Percentiles rank a stretch among this genome's conserved stretches.
Conservation (phyloP, 2,329 filamentous ascomycete species). For the Beauveria bassiana region DNA sequence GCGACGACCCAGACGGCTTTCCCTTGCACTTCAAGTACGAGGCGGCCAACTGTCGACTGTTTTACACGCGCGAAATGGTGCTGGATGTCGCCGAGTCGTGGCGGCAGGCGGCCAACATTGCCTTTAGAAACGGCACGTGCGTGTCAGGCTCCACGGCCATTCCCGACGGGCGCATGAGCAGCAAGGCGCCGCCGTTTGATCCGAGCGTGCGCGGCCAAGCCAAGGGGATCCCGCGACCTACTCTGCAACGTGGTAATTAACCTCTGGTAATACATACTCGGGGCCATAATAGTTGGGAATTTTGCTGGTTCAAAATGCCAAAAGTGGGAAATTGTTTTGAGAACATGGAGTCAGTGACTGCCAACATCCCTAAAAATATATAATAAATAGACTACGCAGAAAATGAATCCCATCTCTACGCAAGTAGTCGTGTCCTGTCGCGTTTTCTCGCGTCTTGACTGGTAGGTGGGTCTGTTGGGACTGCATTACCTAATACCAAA, state of each 20-base stretch:
- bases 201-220: background rate
- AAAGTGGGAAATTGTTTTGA: no score
- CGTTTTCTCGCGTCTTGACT: no score
- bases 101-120: constrained; percentile 21
- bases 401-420: no score
- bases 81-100: constrained; percentile 45
- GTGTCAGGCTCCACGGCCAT: background rate
- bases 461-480: no score
- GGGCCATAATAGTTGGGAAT: no score
- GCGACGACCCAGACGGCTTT: constrained; percentile 15
- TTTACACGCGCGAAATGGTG: constrained; percentile 47
- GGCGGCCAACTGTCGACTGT: constrained; percentile 53
- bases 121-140: background rate
- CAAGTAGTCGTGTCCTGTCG: no score
- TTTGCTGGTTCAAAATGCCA: no score
- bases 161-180: background rate
- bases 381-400: no score
- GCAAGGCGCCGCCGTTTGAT: background rate
- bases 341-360: no score
- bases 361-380: no score
- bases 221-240: background rate
- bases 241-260: background rate
- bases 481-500: no score
- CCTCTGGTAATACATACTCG: no score
- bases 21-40: constrained; percentile 56